These are phyloP conservation scores for Odontarrhena argentea DNA, from an alignment of 345 rosid species.

Conservation along the genomic window DNA sequence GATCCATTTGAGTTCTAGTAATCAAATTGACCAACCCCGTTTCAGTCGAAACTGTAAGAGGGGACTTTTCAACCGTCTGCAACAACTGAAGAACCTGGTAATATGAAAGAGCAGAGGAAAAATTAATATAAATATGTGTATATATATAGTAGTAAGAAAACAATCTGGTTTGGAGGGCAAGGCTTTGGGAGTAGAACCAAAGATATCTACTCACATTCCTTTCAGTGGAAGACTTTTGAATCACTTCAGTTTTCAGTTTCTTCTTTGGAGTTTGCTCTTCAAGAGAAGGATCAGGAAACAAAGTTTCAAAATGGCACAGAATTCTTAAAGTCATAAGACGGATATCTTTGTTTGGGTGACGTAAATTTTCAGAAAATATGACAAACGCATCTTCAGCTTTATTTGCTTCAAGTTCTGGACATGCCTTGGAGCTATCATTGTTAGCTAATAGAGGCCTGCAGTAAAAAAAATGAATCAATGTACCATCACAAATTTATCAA, in stretches of 20 bases:
- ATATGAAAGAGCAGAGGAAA: slow-evolving; percentile 27
- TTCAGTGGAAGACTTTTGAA: slow-evolving; percentile 33
- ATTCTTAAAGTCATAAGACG: slow-evolving; percentile 76
- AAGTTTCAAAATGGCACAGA: slow-evolving; percentile 67
- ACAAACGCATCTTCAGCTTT: slow-evolving; percentile 49
- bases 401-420: slow-evolving; percentile 54
- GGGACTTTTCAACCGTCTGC: slow-evolving; percentile 61
- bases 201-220: slow-evolving; percentile 53
- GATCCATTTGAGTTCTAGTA: slow-evolving; percentile 57
- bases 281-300: slow-evolving; percentile 37
- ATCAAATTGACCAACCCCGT: slow-evolving; percentile 60
- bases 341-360: slow-evolving; percentile 65
- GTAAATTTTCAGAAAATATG: slow-evolving; percentile 64
- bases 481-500: slow-evolving; percentile 30
- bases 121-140: too few species aligned
- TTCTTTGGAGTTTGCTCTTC: slow-evolving; percentile 49
- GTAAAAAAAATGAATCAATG: slow-evolving; percentile 25
- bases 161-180: background rate
- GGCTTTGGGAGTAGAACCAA: background rate
- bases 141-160: too few species aligned
- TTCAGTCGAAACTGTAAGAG: slow-evolving; percentile 51
- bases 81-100: slow-evolving; percentile 74
- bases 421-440: slow-evolving; percentile 34
- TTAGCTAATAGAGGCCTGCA: slow-evolving; percentile 49
- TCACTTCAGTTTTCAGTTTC: slow-evolving; percentile 54